phyloP scores from a whole-genome alignment of 2,329 filamentous ascomycete species.

The Pseudocercospora vitis region DNA sequence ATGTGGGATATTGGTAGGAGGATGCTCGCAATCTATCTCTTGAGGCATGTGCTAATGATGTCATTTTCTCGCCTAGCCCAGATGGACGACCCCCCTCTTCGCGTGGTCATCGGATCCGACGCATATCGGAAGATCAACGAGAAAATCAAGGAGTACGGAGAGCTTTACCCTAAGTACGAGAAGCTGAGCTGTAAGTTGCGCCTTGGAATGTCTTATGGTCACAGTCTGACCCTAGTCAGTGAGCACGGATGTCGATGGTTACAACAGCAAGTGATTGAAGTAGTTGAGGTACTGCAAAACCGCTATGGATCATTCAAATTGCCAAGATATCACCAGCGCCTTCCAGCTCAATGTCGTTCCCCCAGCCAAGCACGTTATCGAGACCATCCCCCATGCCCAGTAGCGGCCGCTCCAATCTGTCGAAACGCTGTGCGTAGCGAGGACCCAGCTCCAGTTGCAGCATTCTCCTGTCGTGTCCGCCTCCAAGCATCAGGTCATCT shows the following conservation, averaged over 20 bases:
- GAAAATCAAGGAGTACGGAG: conserved; percentile 53
- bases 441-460: conserved; percentile 15
- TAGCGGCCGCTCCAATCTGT: conserved; percentile 1
- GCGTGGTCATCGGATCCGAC: conserved; percentile 56
- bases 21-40: not conserved
- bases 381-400: conserved; percentile 3
- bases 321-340: not conserved
- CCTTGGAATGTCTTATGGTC: not conserved
- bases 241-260: not conserved
- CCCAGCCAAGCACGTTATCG: conserved; percentile 3
- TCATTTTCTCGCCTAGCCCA: conserved; percentile 42
- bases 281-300: not conserved
- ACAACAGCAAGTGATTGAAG: not conserved
- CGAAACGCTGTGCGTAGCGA: conserved; percentile 14
- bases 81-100: conserved; percentile 54
- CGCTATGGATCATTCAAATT: not conserved
- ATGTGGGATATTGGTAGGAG: conserved; percentile 44
- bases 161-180: conserved; percentile 54
- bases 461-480: conserved; percentile 5
- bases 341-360: conserved; percentile 1
- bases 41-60: not conserved
- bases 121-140: conserved; percentile 50
- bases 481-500: conserved; percentile 6
- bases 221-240: not conserved
- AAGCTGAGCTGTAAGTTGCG: not conserved